Evolutionary conservation across 768 basidiomycete species (phyloP).

Genomic region (Russula sp.): DNA sequence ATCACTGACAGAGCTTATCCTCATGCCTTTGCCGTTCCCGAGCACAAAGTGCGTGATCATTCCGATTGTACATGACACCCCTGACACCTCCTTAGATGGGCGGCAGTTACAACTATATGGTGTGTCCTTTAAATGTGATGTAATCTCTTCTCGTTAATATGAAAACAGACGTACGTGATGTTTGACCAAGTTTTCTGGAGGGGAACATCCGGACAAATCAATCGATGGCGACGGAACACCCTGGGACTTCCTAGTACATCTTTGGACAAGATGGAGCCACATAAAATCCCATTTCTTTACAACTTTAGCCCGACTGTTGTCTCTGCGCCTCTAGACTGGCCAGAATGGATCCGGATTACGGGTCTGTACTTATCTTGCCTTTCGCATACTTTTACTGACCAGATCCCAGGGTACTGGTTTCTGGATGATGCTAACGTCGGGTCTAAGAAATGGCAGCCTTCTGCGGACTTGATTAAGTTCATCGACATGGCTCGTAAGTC

Average conservation of each 20-base stretch:
- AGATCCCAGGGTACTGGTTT: conserved; percentile 84
- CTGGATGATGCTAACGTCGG: conserved; percentile 88
- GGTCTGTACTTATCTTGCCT: conserved; percentile 35
- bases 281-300: conserved; percentile 96
- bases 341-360: conserved; percentile 95
- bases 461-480: conserved; percentile 70
- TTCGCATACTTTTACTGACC: neutral
- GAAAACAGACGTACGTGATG: conserved; percentile 77
- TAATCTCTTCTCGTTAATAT: conserved; percentile 2
- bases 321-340: conserved; percentile 95
- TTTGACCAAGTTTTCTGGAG: conserved; percentile 99
- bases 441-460: conserved; percentile 83
- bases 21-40: conserved; percentile 96
- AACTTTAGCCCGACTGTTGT: conserved; percentile 91
- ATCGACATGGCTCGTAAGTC: conserved; percentile 68
- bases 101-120: conserved; percentile 98
- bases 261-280: conserved; percentile 92
- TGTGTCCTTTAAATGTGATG: conserved; percentile 28
- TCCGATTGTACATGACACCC: neutral
- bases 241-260: conserved; percentile 74
- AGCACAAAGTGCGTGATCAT: conserved; percentile 59
- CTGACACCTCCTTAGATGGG: conserved; percentile 57
- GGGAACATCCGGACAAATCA: conserved; percentile 88
- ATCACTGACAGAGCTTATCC: conserved; percentile 76
- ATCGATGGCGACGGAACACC: conserved; percentile 80